These are phyloP conservation scores for Aspergillus latus DNA, from an alignment of 2,329 filamentous ascomycete species.

Conservation along the genomic window DNA sequence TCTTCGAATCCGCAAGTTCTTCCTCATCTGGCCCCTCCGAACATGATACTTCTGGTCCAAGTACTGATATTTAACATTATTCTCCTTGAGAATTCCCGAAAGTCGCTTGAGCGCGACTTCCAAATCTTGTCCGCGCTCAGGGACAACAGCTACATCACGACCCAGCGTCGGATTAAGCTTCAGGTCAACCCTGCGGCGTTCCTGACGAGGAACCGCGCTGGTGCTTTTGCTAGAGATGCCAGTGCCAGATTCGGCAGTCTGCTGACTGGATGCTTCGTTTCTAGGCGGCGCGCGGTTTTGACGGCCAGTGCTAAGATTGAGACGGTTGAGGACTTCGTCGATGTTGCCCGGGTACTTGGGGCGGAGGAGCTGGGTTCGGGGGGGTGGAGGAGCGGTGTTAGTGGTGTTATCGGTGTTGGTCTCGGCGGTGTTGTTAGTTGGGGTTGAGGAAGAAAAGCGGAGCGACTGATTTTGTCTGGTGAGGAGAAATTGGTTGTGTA, in stretches of 20 bases:
- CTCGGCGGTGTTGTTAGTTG: slow-evolving; percentile 10
- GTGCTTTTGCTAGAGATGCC: slow-evolving; percentile 19
- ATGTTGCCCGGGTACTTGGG: slow-evolving; percentile 23
- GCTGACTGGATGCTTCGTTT: neutral
- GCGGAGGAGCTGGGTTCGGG: neutral
- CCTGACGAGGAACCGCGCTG: neutral
- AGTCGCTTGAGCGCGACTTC: slow-evolving; percentile 30
- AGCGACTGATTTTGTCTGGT: slow-evolving; percentile 15
- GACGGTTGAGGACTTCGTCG: slow-evolving; percentile 35
- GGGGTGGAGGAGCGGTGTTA: neutral
- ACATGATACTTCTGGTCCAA: slow-evolving; percentile 43
- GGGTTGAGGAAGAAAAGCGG: slow-evolving; percentile 25
- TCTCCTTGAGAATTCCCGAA: slow-evolving; percentile 28
- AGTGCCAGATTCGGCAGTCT: slow-evolving; percentile 15
- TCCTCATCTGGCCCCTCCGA: slow-evolving; percentile 42
- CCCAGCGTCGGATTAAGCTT: slow-evolving; percentile 41
- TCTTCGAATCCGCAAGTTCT: slow-evolving; percentile 38
- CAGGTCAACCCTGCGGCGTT: slow-evolving; percentile 29
- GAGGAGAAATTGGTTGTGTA: slow-evolving; percentile 17
- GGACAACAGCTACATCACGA: slow-evolving; percentile 36
- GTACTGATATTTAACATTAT: slow-evolving; percentile 35
- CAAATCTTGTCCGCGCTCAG: slow-evolving; percentile 34
- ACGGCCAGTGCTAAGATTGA: slow-evolving; percentile 26
- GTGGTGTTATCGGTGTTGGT: slow-evolving; percentile 5
- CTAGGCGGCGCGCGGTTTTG: neutral